A percentile compares a stretch with the other conserved stretches of the same genome.
phyloP scores from a whole-genome alignment of 1,139 yeast species.

The Saccharomyces hybrid region DNA sequence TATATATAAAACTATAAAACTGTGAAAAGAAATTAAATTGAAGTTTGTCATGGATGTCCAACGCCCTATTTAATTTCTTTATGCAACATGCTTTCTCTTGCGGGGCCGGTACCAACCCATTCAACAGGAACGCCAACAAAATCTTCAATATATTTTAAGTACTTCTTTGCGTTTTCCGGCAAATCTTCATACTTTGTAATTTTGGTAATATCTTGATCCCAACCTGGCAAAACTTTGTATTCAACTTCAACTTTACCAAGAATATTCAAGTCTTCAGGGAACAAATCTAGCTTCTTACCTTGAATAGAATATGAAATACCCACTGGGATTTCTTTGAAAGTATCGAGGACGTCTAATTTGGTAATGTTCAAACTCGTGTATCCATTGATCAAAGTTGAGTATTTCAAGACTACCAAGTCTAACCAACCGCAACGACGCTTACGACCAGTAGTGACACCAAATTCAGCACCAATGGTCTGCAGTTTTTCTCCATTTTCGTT shows the following conservation, averaged over 20 bases:
- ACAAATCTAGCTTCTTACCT: constrained; percentile 65
- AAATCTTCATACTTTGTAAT: constrained; percentile 64
- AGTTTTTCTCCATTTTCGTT: constrained; percentile 79
- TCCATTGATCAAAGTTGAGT: constrained; percentile 87
- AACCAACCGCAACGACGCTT: constrained; percentile 99
- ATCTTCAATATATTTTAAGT: constrained; percentile 78
- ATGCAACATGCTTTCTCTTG: constrained; percentile 73
- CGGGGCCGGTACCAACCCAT: constrained; percentile 99
- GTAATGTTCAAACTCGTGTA: constrained; percentile 92
- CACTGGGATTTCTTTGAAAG: constrained; percentile 78
- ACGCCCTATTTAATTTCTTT: constrained; percentile 18
- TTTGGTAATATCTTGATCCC: constrained; percentile 80
- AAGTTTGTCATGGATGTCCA: not conserved
- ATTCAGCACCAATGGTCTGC: constrained; percentile 90
- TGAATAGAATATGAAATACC: constrained; percentile 75
- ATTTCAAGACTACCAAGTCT: constrained; percentile 88
- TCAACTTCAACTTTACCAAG: constrained; percentile 87
- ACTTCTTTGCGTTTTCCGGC: constrained; percentile 81
- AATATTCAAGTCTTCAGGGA: constrained; percentile 86
- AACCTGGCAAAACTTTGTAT: constrained; percentile 86
- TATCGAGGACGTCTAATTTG: constrained; percentile 88
- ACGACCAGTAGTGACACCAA: constrained; percentile 98
- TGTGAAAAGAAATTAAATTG: not conserved
- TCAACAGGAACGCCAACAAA: constrained; percentile 76
- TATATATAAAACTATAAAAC: not conserved